A percentile compares a stretch with the other conserved stretches of the same genome.
phyloP scores from a whole-genome alignment of 1,139 yeast genomes.

The Kurtzmaniella quercitrusa region DNA sequence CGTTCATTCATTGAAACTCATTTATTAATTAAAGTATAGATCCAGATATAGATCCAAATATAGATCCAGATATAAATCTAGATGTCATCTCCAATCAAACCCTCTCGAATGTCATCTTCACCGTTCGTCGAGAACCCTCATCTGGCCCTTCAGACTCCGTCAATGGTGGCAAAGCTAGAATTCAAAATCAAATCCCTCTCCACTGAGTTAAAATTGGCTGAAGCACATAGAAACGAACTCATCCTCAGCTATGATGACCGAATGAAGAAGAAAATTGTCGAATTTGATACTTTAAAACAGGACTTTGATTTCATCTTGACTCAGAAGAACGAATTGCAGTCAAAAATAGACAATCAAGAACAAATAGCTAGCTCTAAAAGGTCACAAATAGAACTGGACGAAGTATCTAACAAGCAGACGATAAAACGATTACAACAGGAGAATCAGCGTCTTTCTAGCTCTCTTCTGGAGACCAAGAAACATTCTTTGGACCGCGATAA shows the following conservation, averaged over 20 bases:
- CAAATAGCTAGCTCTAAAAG: conserved; percentile 38
- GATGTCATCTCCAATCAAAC: background rate
- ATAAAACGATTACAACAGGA: conserved; percentile 13
- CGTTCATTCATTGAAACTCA: no score
- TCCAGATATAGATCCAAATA: no score
- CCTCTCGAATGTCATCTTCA: conserved; percentile 9
- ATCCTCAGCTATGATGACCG: conserved; percentile 25
- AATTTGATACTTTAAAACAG: conserved; percentile 36
- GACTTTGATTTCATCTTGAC: conserved; percentile 56
- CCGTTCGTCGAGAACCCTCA: conserved; percentile 16
- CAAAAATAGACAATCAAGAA: conserved; percentile 44
- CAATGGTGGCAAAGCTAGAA: conserved; percentile 18
- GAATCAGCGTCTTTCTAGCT: conserved; percentile 25
- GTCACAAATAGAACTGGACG: conserved; percentile 31
- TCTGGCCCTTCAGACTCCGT: conserved; percentile 12
- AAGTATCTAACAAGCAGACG: conserved; percentile 16
- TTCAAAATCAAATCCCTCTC: conserved; percentile 26
- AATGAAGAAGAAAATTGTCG: conserved; percentile 28
- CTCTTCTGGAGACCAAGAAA: conserved; percentile 18
- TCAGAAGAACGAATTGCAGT: conserved; percentile 54
- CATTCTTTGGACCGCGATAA: background rate
- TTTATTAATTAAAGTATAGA: no score
- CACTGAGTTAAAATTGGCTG: conserved; percentile 30
- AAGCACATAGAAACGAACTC: conserved; percentile 29
- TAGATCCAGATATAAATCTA: no score